Conservation (phyloP, 805 yeast species). For the Candida nitratophila region DNA sequence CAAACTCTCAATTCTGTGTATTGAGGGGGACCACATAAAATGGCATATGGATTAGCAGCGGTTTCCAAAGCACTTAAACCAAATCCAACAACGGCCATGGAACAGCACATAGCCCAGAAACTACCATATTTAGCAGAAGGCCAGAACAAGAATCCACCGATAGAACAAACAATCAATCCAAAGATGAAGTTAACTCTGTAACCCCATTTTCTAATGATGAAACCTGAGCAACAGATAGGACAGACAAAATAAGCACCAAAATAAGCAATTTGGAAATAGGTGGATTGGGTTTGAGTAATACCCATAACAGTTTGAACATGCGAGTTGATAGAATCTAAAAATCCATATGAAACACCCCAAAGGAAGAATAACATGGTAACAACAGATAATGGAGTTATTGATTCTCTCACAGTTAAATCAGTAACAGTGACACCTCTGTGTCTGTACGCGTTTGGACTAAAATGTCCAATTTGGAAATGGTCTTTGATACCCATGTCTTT, state of each 20-base stretch:
- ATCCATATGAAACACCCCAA: constrained; percentile 10
- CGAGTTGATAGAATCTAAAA: constrained; percentile 7
- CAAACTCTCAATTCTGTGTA: constrained; percentile 7
- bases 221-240: constrained; percentile 6
- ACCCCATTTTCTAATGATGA: constrained; percentile 5
- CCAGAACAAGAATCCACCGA: constrained; percentile 9
- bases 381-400: constrained; percentile 5
- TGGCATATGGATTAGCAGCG: constrained; percentile 8
- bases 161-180: constrained; percentile 5
- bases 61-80: constrained; percentile 9
- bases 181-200: constrained; percentile 7
- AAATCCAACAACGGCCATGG: constrained; percentile 8
- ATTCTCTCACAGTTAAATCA: constrained; percentile 6
- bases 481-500: background rate
- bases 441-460: constrained; percentile 7
- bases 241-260: constrained; percentile 9
- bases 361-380: constrained; percentile 8
- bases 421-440: constrained; percentile 8
- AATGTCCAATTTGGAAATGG: constrained; percentile 4
- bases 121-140: constrained; percentile 7
- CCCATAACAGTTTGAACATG: constrained; percentile 9
- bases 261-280: constrained; percentile 8
- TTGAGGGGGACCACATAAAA: constrained; percentile 7
- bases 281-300: constrained; percentile 5
- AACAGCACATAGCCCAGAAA: constrained; percentile 9